A percentile compares a stretch with the other conserved stretches of the same genome.
phyloP scores from a whole-genome alignment of 108 stramenopile species.

The Pseudonitzschia multiseries region DNA sequence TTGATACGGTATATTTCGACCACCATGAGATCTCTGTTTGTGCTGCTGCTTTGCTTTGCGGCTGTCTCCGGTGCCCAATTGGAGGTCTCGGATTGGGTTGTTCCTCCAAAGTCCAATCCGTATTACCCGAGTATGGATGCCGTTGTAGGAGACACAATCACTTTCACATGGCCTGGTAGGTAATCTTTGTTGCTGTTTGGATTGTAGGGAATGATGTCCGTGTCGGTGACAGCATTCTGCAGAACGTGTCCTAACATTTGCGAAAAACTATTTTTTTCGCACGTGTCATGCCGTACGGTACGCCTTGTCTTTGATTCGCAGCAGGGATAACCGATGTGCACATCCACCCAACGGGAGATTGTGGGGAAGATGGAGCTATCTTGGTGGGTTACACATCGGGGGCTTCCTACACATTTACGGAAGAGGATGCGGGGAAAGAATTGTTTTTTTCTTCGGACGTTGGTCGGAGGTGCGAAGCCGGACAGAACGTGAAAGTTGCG shows the following conservation, averaged over 20 bases:
- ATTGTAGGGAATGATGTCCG: no score
- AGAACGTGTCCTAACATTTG: no score
- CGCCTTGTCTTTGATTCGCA: no score
- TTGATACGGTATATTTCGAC: no score
- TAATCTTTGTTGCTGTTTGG: no score
- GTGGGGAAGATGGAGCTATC: constrained; percentile 11
- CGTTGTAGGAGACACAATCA: constrained; percentile 27
- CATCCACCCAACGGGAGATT: constrained; percentile 28
- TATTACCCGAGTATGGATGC: constrained; percentile 21
- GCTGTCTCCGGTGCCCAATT: neutral
- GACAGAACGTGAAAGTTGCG: constrained; percentile 9
- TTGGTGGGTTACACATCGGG: constrained; percentile 11
- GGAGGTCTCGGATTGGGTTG: constrained; percentile 1
- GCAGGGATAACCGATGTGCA: constrained; percentile 18
- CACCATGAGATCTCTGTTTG: constrained; percentile 2
- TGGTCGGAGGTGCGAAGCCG: neutral
- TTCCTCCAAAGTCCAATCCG: neutral
- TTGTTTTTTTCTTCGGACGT: constrained; percentile 22
- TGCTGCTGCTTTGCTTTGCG: neutral
- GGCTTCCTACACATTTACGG: constrained; percentile 28
- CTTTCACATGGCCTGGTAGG: constrained; percentile 12
- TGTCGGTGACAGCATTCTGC: no score
- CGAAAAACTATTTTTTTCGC: no score
- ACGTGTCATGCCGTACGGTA: no score
- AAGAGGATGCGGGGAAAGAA: constrained; percentile 14